Evolutionary conservation across 2,329 filamentous ascomycete genomes (phyloP).

Genomic region (Colletotrichum limetticola): DNA sequence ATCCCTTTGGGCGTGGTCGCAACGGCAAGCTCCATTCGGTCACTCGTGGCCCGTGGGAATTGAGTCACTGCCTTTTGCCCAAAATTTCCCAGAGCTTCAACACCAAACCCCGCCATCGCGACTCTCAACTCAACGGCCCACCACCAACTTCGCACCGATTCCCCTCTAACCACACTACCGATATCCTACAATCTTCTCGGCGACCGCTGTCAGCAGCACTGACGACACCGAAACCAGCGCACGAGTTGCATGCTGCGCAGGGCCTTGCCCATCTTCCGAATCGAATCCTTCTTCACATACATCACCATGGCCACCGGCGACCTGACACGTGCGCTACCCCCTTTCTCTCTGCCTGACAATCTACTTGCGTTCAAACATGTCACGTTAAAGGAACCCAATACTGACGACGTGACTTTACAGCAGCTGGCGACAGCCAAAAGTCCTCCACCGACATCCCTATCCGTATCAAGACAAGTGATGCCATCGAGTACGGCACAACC

Average conservation of each 20-base stretch:
- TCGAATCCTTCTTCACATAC: neutral
- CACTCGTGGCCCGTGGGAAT: conserved; percentile 10
- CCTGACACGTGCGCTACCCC: conserved; percentile 12
- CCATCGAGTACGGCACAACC: conserved; percentile 46
- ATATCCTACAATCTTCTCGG: neutral
- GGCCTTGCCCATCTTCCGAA: neutral
- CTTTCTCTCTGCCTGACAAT: too few species aligned
- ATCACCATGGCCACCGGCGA: conserved; percentile 28
- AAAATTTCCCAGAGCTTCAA: conserved; percentile 31
- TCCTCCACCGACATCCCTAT: conserved; percentile 36
- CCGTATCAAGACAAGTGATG: conserved; percentile 39
- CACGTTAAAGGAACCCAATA: neutral
- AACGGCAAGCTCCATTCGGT: conserved; percentile 23
- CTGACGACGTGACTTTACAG: neutral
- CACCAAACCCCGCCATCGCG: conserved; percentile 11
- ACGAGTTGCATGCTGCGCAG: neutral
- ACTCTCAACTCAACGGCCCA: neutral
- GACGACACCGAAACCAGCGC: neutral
- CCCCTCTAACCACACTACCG: neutral
- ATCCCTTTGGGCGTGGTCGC: neutral
- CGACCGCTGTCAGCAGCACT: neutral
- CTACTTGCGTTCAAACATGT: neutral
- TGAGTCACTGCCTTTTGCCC: conserved; percentile 28
- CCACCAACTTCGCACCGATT: neutral
- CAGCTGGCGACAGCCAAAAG: conserved; percentile 17